Evolutionary conservation across 139 green algal species (phyloP), one percentile per base, ranked within the genome.

Genomic region (Tetraselmis chui): DNA sequence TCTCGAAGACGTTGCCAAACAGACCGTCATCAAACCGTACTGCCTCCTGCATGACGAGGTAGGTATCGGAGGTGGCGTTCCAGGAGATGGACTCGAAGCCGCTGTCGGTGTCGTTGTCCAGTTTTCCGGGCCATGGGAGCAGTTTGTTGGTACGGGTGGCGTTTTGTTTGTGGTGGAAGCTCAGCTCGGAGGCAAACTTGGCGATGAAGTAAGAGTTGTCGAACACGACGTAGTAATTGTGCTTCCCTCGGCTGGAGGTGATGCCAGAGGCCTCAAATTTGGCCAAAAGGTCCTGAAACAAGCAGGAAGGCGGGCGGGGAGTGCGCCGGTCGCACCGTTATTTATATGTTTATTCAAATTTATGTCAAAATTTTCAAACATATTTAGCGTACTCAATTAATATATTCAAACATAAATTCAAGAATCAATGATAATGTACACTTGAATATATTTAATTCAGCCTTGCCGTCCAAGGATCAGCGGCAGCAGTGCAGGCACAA

Each of bases 41-140:
- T 26, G 59, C 32, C 76, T 91, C 87, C 0, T 88, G 78, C 2
- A 91, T 78, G 1, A 91, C 78, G 23, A 91, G 79, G 32, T 88
- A 88, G n/a, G 87, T 91, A 45, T 88, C 78, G 24, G 83, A 85
- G 23, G 88, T 78, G 1, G 83, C 80, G 5, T 82, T 78, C 67
- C 83, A 83, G 24, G 81, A 77, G 30, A 87, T 87, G 29, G 76
- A 75, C 76, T 84, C 81, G 79, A 84, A 84, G 24, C 79, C 74
- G n/a, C 31, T 77, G 31, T 81, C 81, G 1, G 29, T 76, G 25
- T 59, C 76, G 76, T 79, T 32, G 22, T 26, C 76, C 26, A 11
- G 25, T 11, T 31, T 79, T 27, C 27, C 23, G 23, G 76, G 2
- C 2, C 27, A 29, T 1, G 29, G 27, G 1, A 26, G 26, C 76